Conservation (phyloP, 2,329 filamentous ascomycete genomes). For the Fusarium gaditjirri region DNA sequence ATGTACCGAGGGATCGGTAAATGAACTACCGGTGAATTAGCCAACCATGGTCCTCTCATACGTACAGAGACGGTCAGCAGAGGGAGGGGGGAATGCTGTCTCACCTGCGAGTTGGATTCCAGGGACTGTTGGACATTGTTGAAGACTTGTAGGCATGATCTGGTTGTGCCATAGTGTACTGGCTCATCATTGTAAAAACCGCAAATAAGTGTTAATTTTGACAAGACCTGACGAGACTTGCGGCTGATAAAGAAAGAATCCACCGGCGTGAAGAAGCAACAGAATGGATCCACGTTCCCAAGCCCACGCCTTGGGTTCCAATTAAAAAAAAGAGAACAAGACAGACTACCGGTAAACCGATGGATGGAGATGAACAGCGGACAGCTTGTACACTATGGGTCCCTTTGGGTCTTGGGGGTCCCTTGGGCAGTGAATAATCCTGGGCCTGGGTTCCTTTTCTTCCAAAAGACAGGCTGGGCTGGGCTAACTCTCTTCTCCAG, state of each 20-base stretch:
- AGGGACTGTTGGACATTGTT: slow-evolving; percentile 59
- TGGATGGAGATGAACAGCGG: slow-evolving; percentile 17
- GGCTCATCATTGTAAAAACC: slow-evolving; percentile 49
- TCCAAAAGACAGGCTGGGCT: slow-evolving; percentile 40
- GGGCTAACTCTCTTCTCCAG: slow-evolving; percentile 36
- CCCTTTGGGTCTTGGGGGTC: slow-evolving; percentile 38
- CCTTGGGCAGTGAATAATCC: slow-evolving; percentile 46
- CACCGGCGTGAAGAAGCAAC: slow-evolving; percentile 42
- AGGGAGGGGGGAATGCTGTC: slow-evolving; percentile 40
- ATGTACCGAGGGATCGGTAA: slow-evolving; percentile 46
- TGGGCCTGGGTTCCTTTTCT: slow-evolving; percentile 28
- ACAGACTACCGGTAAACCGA: slow-evolving; percentile 36
- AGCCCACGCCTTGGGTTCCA: slow-evolving; percentile 41
- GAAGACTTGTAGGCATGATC: slow-evolving; percentile 60
- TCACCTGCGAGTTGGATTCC: slow-evolving; percentile 65
- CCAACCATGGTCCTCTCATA: slow-evolving; percentile 19
- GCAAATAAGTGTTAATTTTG: slow-evolving; percentile 40
- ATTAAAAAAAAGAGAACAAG: slow-evolving; percentile 33
- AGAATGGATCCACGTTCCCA: slow-evolving; percentile 15
- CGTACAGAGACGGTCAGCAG: slow-evolving; percentile 3
- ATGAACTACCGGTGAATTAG: slow-evolving; percentile 48
- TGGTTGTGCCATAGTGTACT: slow-evolving; percentile 58
- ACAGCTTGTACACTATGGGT: slow-evolving; percentile 46
- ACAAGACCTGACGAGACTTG: slow-evolving; percentile 42
- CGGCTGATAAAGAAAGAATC: slow-evolving; percentile 47